phyloP scores from a whole-genome alignment of 331 rosid species.

The Rosa hybrid region DNA sequence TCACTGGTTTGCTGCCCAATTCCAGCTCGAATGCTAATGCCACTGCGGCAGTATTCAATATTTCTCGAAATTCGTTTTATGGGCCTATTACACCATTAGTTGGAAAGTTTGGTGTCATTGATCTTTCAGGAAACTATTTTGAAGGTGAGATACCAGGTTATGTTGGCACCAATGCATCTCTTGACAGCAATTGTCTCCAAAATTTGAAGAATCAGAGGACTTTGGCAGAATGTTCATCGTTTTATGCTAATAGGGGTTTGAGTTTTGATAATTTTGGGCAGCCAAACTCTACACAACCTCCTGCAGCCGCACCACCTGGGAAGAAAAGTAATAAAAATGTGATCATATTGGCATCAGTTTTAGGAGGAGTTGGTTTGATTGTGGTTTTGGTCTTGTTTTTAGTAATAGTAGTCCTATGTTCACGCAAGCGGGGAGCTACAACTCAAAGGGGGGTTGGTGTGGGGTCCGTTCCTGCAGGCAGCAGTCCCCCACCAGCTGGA shows the following conservation, averaged over 20 bases:
- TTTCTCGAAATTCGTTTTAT: constrained; percentile 70
- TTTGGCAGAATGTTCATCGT: constrained; percentile 51
- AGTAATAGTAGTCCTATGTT: constrained; percentile 37
- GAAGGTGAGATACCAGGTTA: constrained; percentile 62
- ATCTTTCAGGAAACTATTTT: constrained; percentile 73
- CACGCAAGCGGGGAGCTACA: constrained; percentile 41
- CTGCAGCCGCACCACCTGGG: constrained; percentile 27
- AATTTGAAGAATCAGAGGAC: constrained; percentile 57
- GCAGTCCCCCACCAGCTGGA: constrained; percentile 50
- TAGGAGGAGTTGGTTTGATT: constrained; percentile 69
- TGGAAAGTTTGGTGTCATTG: constrained; percentile 52
- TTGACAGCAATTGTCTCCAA: constrained; percentile 66
- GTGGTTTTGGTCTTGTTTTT: constrained; percentile 41
- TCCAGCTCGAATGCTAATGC: constrained; percentile 41
- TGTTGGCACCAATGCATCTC: constrained; percentile 43
- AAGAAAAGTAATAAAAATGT: constrained; percentile 55
- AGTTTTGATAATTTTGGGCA: constrained; percentile 64
- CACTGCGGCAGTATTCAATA: constrained; percentile 41
- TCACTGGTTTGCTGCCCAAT: constrained; percentile 66
- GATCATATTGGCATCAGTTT: constrained; percentile 69
- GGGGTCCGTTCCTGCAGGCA: constrained; percentile 65
- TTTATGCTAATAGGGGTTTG: constrained; percentile 66
- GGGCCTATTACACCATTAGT: constrained; percentile 59
- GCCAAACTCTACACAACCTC: constrained; percentile 45
- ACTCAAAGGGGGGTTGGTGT: constrained; percentile 53